These are phyloP conservation scores for Termitomyces sp. DNA, from an alignment of 1,284 basidiomycete genomes.

Conservation along the genomic window DNA sequence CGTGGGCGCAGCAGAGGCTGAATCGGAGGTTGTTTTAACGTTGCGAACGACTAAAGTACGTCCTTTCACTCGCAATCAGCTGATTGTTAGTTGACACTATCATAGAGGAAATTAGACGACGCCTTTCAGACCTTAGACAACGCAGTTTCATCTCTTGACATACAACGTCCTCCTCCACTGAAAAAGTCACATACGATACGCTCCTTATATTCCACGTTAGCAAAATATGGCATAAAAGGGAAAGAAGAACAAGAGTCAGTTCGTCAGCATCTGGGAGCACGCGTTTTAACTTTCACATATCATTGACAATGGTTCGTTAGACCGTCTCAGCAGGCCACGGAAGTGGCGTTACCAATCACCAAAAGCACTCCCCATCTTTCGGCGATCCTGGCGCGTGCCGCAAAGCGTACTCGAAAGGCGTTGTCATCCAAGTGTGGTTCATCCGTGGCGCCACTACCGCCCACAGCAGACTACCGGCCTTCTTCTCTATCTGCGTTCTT, in stretches of 20 bases:
- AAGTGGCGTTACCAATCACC: conserved; percentile 24
- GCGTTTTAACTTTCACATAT: not conserved
- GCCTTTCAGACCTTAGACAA: conserved; percentile 61
- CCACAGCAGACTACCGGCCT: conserved; percentile 65
- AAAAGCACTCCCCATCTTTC: conserved; percentile 63
- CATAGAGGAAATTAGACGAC: conserved; percentile 69
- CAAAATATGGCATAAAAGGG: conserved; percentile 65
- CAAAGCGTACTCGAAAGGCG: conserved; percentile 47
- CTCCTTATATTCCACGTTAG: conserved; percentile 67
- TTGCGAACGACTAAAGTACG: conserved; percentile 21
- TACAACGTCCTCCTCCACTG: conserved; percentile 37
- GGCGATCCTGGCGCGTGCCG: conserved; percentile 61
- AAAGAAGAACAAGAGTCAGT: conserved; percentile 42
- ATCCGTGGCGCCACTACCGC: conserved; percentile 28
- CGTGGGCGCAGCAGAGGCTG: not conserved
- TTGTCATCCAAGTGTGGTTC: conserved; percentile 36
- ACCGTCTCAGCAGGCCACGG: conserved; percentile 16
- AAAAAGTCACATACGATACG: conserved; percentile 51
- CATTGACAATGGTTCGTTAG: not conserved
- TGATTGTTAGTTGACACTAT: not conserved
- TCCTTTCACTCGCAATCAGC: not conserved
- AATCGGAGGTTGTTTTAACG: not conserved
- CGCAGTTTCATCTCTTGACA: conserved; percentile 38
- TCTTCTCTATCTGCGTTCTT: conserved; percentile 70
- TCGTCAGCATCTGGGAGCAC: conserved; percentile 8